A percentile compares a stretch with the other conserved stretches of the same genome.
Conservation (phyloP, 2,329 filamentous ascomycete species). For the Arthroderma sp. region DNA sequence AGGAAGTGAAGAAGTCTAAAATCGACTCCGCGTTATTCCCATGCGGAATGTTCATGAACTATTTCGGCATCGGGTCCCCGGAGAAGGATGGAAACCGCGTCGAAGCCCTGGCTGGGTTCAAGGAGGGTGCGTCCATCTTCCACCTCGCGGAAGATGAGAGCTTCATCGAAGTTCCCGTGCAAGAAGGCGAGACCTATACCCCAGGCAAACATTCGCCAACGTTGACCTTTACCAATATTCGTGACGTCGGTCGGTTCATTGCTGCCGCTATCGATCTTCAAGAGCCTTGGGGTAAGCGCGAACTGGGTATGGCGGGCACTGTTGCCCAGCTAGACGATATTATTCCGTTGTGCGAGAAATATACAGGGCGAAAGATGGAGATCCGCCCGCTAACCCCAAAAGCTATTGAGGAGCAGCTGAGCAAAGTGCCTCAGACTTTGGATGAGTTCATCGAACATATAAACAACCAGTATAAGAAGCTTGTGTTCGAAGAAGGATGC, state of each 20-base stretch:
- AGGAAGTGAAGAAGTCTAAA: constrained; percentile 15
- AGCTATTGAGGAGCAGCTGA: neutral
- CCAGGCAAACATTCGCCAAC: constrained; percentile 9
- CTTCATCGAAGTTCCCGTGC: constrained; percentile 18
- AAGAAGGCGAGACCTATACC: constrained; percentile 9
- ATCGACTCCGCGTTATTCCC: constrained; percentile 22
- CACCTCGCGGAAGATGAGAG: constrained; percentile 11
- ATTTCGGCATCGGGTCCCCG: constrained; percentile 17
- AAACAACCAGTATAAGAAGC: constrained; percentile 3
- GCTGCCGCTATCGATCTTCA: constrained; percentile 20
- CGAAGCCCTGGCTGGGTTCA: constrained; percentile 13
- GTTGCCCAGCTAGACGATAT: constrained; percentile 17
- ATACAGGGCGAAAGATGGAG: constrained; percentile 7
- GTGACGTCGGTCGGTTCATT: constrained; percentile 21
- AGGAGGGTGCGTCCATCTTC: constrained; percentile 8
- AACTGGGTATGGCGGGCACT: constrained; percentile 22
- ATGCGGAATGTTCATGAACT: constrained; percentile 25
- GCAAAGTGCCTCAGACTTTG: neutral
- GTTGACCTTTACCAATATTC: constrained; percentile 21
- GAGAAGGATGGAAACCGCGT: neutral
- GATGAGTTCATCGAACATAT: neutral
- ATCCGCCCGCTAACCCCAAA: neutral
- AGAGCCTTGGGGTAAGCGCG: constrained; percentile 15
- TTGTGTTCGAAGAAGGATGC: constrained; percentile 2
- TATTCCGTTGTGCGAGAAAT: constrained; percentile 14